phyloP scores from a whole-genome alignment of 257 asterid genomes.

The Solanum piurae region DNA sequence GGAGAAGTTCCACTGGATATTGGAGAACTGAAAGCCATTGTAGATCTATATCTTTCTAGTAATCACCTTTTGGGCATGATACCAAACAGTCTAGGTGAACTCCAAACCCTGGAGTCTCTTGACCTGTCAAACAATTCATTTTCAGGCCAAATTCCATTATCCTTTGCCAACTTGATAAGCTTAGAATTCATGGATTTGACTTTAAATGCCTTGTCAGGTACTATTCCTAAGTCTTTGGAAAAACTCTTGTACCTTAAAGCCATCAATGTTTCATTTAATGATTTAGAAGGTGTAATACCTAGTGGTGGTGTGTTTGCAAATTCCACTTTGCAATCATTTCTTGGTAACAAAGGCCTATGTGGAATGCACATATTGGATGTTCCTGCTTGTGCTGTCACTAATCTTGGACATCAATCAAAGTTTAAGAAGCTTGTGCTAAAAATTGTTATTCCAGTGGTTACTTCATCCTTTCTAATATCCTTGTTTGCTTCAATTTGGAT shows the following conservation, averaged over 20 bases:
- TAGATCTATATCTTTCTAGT: accelerated
- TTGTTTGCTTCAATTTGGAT: neutral
- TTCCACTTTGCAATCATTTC: neutral
- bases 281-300: neutral
- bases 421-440: neutral
- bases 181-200: neutral
- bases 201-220: neutral
- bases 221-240: neutral
- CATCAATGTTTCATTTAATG: neutral
- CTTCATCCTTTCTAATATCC: neutral
- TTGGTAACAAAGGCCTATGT: neutral
- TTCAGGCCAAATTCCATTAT: neutral
- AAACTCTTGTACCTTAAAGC: neutral
- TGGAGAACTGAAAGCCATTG: neutral
- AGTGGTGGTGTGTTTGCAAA: neutral
- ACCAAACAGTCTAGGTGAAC: neutral
- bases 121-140: neutral
- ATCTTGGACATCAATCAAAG: neutral
- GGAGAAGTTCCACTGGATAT: neutral
- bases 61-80: neutral
- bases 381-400: neutral
- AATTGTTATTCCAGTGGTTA: neutral
- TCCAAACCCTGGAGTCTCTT: neutral
- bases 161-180: neutral
- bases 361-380: neutral